Evolutionary conservation across 225 moss, liverwort and hornwort genomes (phyloP).

Genomic region (Physcomitrellopsis africana): DNA sequence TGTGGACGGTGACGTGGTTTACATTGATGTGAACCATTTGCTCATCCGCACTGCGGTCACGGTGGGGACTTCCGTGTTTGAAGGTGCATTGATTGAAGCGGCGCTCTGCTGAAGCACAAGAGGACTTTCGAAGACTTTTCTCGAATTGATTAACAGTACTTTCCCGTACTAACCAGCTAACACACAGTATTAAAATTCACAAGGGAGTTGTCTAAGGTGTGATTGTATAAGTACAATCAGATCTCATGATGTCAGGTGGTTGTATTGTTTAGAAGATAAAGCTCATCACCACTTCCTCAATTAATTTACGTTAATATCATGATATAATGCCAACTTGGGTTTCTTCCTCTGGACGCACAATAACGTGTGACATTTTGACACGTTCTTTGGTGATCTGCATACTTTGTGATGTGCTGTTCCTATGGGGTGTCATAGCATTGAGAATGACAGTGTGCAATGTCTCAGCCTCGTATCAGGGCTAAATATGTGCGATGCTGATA

Average conservation of each 20-base stretch:
- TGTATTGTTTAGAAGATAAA: background rate
- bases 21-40: slow-evolving; percentile 9
- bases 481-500: too few species aligned
- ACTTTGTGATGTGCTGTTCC: too few species aligned
- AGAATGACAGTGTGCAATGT: too few species aligned
- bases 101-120: background rate
- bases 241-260: background rate
- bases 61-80: slow-evolving; percentile 7
- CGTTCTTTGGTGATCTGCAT: too few species aligned
- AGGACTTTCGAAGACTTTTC: background rate
- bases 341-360: background rate
- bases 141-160: slow-evolving; percentile 14
- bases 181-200: background rate
- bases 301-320: background rate
- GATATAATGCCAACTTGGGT: background rate
- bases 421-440: too few species aligned
- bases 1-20: slow-evolving; percentile 17
- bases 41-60: slow-evolving; percentile 1
- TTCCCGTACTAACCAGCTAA: slow-evolving; percentile 11
- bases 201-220: slow-evolving; percentile 9
- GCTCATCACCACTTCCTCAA: background rate
- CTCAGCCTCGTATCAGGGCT: too few species aligned
- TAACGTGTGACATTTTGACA: too few species aligned
- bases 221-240: background rate
- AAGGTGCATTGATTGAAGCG: slow-evolving; percentile 4